phyloP scores from a whole-genome alignment of 2,329 filamentous ascomycete species.

The Bisporella sp. region DNA sequence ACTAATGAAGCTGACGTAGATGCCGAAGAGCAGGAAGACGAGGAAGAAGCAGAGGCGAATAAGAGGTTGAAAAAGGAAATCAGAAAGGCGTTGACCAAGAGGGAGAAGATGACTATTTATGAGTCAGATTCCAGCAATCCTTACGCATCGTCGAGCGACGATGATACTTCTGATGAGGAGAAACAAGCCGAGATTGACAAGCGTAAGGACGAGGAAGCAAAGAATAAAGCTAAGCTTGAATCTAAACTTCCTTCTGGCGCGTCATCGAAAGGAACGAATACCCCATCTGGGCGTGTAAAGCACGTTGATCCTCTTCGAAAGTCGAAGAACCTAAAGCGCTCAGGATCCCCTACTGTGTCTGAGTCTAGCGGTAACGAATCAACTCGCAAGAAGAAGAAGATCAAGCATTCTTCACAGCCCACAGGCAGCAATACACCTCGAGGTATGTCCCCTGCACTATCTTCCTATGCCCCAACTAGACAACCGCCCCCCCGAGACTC shows the following conservation, averaged over 20 bases:
- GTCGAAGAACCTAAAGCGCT: slow-evolving; percentile 60
- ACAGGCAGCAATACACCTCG: slow-evolving; percentile 50
- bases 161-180: slow-evolving; percentile 41
- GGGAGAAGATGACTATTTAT: slow-evolving; percentile 83
- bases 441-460: slow-evolving; percentile 20
- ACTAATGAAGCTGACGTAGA: slow-evolving; percentile 66
- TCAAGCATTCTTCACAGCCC: slow-evolving; percentile 50
- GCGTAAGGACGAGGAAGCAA: slow-evolving; percentile 50
- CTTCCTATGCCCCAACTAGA: slow-evolving; percentile 12
- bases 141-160: slow-evolving; percentile 48
- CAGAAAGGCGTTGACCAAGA: slow-evolving; percentile 73
- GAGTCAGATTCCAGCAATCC: slow-evolving; percentile 62
- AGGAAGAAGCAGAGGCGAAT: slow-evolving; percentile 62
- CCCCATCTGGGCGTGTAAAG: slow-evolving; percentile 52
- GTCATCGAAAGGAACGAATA: slow-evolving; percentile 64
- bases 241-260: slow-evolving; percentile 38
- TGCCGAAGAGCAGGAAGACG: slow-evolving; percentile 61
- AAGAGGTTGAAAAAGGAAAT: slow-evolving; percentile 70
- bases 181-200: slow-evolving; percentile 60
- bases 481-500: slow-evolving; percentile 21
- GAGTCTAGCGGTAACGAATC: slow-evolving; percentile 92
- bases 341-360: slow-evolving; percentile 78
- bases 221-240: slow-evolving; percentile 43
- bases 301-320: slow-evolving; percentile 44
- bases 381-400: slow-evolving; percentile 70